Evolutionary conservation across 1,139 yeast species (phyloP).

Genomic region (Sugiyamaella xylanicola): DNA sequence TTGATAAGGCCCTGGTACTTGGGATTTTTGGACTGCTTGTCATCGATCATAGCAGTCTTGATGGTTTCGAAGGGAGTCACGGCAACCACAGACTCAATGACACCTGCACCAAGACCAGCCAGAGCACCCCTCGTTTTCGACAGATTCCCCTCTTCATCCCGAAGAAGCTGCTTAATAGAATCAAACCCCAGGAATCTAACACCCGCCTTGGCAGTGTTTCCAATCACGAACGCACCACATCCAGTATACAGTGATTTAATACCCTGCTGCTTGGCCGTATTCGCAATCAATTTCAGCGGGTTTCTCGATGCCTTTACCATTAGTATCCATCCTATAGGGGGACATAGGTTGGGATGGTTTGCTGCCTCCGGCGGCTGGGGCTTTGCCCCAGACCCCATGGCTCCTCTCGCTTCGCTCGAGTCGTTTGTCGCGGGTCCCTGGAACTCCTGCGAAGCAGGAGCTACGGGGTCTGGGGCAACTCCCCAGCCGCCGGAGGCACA

Average conservation of each 20-base stretch:
- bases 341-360: too few species aligned
- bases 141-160: slow-evolving; percentile 82
- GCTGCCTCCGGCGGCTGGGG: slow-evolving; percentile 1
- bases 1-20: slow-evolving; percentile 67
- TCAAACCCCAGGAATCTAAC: slow-evolving; percentile 93
- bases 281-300: slow-evolving; percentile 77
- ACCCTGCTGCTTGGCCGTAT: slow-evolving; percentile 79
- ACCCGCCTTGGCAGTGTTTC: slow-evolving; percentile 94
- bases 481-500: too few species aligned
- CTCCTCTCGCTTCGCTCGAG: slow-evolving; percentile 2
- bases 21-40: slow-evolving; percentile 73
- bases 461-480: too few species aligned
- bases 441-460: too few species aligned
- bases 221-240: slow-evolving; percentile 96
- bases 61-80: slow-evolving; percentile 97
- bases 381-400: neutral
- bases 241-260: slow-evolving; percentile 81
- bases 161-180: slow-evolving; percentile 70
- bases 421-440: too few species aligned
- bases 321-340: neutral
- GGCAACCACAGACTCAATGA: slow-evolving; percentile 86
- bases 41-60: slow-evolving; percentile 94
- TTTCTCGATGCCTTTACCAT: slow-evolving; percentile 49
- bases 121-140: slow-evolving; percentile 88
- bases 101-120: slow-evolving; percentile 97